Conservation (phyloP, 2,329 filamentous ascomycete genomes). For the Fusarium oligoseptatum region DNA sequence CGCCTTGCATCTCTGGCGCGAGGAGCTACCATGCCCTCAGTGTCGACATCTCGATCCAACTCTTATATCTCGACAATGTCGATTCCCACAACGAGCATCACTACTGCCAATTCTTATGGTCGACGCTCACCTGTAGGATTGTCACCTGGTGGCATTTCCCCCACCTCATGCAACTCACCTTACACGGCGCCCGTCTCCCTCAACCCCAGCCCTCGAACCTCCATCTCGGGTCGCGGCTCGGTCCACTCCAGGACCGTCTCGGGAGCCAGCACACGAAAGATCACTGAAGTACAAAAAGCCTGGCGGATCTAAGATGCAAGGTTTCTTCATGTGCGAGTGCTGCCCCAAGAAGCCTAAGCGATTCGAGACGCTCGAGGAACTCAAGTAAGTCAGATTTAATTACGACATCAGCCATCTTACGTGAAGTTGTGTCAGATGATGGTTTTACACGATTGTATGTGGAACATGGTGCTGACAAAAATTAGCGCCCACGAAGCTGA, state of each 20-base stretch:
- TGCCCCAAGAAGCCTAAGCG: slow-evolving; percentile 41
- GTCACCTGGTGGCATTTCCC: slow-evolving; percentile 65
- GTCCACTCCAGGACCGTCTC: slow-evolving; percentile 62
- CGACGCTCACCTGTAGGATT: slow-evolving; percentile 61
- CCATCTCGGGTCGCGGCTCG: slow-evolving; percentile 56
- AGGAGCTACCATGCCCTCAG: slow-evolving; percentile 58
- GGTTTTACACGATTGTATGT: background rate
- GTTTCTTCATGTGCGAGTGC: slow-evolving; percentile 42
- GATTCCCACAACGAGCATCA: slow-evolving; percentile 57
- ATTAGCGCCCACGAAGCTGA: slow-evolving; percentile 87
- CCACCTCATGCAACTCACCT: slow-evolving; percentile 63
- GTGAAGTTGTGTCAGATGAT: slow-evolving; percentile 19
- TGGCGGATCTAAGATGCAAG: slow-evolving; percentile 41
- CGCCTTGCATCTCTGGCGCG: slow-evolving; percentile 62
- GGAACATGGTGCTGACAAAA: slow-evolving; percentile 41
- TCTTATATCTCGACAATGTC: slow-evolving; percentile 64
- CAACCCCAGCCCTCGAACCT: slow-evolving; percentile 63
- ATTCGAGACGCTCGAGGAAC: slow-evolving; percentile 37
- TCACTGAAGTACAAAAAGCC: slow-evolving; percentile 64
- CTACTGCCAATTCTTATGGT: slow-evolving; percentile 60
- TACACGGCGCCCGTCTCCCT: slow-evolving; percentile 63
- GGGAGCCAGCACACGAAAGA: slow-evolving; percentile 64
- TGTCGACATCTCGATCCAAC: slow-evolving; percentile 59
- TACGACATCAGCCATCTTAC: slow-evolving; percentile 14
- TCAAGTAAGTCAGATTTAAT: slow-evolving; percentile 35